Evolutionary conservation across 2,329 filamentous ascomycete species (phyloP).

Genomic region (Cercospora beticola): DNA sequence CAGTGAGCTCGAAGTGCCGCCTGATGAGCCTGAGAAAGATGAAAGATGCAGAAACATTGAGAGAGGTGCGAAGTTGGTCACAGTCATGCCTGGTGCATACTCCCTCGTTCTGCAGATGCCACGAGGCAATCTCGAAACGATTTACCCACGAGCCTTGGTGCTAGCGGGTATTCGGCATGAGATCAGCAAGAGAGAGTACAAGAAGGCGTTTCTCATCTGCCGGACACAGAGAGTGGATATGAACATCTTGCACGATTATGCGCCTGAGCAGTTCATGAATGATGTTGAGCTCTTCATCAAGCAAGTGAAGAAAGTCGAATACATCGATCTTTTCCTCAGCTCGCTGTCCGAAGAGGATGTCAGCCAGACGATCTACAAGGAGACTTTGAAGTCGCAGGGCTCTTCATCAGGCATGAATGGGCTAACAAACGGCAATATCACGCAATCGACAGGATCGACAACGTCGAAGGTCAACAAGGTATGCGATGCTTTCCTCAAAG

Average conservation of each 20-base stretch:
- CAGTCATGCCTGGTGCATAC: constrained; percentile 84
- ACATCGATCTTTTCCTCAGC: constrained; percentile 80
- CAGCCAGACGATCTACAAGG: constrained; percentile 86
- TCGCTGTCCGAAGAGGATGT: constrained; percentile 74
- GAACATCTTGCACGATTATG: constrained; percentile 94
- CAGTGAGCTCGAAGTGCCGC: constrained; percentile 73
- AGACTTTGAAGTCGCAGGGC: constrained; percentile 62
- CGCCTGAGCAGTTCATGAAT: constrained; percentile 78
- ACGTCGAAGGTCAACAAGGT: constrained; percentile 78
- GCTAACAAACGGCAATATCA: constrained; percentile 16
- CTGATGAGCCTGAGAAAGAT: constrained; percentile 85
- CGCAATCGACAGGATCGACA: constrained; percentile 10
- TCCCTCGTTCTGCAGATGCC: constrained; percentile 91
- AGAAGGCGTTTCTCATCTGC: constrained; percentile 80
- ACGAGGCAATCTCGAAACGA: constrained; percentile 90
- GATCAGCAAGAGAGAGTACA: constrained; percentile 79
- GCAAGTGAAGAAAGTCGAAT: constrained; percentile 76
- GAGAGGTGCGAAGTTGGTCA: constrained; percentile 80
- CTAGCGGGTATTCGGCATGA: constrained; percentile 81
- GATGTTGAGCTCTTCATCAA: constrained; percentile 76
- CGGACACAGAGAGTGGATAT: constrained; percentile 93
- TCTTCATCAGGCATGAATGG: constrained; percentile 25
- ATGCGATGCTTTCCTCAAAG: constrained; percentile 77
- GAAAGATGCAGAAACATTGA: constrained; percentile 92
- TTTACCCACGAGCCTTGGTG: constrained; percentile 89